A percentile compares a stretch with the other conserved stretches of the same genome.
Conservation (phyloP, 352 stramenopile genomes). For the Phytophthora lateralis region DNA sequence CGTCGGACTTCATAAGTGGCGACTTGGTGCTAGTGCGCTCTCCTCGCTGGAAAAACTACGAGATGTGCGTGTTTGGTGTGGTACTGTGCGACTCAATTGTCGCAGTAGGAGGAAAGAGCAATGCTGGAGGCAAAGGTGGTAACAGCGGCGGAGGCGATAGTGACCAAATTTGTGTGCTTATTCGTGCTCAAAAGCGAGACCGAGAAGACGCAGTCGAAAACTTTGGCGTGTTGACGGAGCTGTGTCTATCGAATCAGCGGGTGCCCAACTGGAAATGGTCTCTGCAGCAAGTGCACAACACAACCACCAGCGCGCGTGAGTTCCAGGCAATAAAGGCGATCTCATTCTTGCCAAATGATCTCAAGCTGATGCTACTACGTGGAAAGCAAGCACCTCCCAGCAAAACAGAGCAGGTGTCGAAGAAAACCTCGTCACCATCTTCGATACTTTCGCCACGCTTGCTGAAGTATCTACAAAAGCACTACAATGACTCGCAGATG, state of each 20-base stretch:
- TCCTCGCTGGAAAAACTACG: slow-evolving; percentile 61
- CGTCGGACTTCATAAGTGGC: slow-evolving; percentile 58
- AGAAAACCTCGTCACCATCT: slow-evolving; percentile 7
- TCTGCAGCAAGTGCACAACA: slow-evolving; percentile 73
- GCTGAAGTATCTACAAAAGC: slow-evolving; percentile 49
- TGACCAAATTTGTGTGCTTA: slow-evolving; percentile 69
- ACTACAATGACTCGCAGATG: slow-evolving; percentile 82
- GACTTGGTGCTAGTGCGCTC: slow-evolving; percentile 70
- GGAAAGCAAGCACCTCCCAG: slow-evolving; percentile 35
- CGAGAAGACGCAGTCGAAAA: slow-evolving; percentile 30
- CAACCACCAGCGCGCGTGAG: slow-evolving; percentile 78
- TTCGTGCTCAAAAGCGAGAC: slow-evolving; percentile 43
- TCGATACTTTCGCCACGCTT: slow-evolving; percentile 50
- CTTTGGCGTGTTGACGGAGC: slow-evolving; percentile 62
- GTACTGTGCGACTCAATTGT: slow-evolving; percentile 76
- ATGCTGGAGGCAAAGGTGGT: slow-evolving; percentile 10
- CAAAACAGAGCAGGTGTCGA: slow-evolving; percentile 10
- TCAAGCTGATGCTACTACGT: slow-evolving; percentile 56
- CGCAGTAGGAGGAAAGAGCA: slow-evolving; percentile 37
- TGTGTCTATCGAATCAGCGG: slow-evolving; percentile 73
- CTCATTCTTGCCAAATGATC: slow-evolving; percentile 51
- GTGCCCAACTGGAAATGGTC: slow-evolving; percentile 63
- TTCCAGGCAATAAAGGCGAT: slow-evolving; percentile 80
- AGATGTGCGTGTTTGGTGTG: slow-evolving; percentile 66
- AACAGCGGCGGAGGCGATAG: slow-evolving; percentile 20